Conservation (phyloP, 495 filamentous ascomycete genomes). For the Xylaria sp. region DNA sequence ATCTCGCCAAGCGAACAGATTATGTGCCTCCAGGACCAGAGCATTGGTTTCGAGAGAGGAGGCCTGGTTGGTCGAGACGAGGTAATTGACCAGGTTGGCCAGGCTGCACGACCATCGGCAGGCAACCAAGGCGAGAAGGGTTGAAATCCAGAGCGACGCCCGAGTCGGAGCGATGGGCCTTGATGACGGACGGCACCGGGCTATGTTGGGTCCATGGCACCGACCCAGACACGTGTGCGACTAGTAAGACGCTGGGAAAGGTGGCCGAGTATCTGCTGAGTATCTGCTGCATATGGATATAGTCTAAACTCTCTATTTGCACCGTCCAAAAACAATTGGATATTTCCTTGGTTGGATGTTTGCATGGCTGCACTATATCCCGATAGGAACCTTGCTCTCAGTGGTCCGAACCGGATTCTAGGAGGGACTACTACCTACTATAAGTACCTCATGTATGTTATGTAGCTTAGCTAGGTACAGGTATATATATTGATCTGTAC, state of each 20-base stretch:
- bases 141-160: background rate
- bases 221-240: background rate
- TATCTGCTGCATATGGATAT: no score
- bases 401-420: constrained; percentile 1
- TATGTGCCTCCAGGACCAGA: background rate
- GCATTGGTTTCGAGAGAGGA: background rate
- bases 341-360: background rate
- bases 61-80: background rate
- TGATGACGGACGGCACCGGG: background rate
- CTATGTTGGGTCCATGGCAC: constrained; percentile 9
- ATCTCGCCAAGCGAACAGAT: background rate
- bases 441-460: no score
- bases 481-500: no score
- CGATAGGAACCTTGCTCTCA: background rate
- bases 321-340: background rate
- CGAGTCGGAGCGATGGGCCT: background rate
- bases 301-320: background rate
- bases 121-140: constrained; percentile 3
- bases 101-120: background rate
- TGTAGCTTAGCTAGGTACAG: no score
- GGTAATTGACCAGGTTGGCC: background rate
- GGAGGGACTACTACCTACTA: no score
- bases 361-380: background rate
- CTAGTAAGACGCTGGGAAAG: background rate
- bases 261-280: background rate